Evolutionary conservation across 148 eudicot genomes (phyloP).

Genomic region (Rhododendron ovatum): DNA sequence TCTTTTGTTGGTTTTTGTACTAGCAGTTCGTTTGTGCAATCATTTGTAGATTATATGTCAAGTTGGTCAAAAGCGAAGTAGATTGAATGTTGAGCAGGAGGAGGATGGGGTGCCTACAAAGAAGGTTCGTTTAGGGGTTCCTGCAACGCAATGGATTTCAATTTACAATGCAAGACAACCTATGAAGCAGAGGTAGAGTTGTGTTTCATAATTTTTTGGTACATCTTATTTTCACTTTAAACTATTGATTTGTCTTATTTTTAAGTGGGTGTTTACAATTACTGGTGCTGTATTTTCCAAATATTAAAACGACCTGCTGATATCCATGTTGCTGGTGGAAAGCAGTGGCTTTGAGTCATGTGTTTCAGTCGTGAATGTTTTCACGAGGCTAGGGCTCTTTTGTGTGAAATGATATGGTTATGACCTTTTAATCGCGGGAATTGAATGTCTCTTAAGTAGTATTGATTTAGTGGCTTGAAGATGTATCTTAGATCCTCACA

Average conservation of each 20-base stretch:
- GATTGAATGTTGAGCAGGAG: conserved; percentile 59
- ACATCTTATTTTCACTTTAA: not conserved
- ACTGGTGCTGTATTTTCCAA: not conserved
- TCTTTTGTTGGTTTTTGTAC: not conserved
- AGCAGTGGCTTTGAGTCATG: too few relatives aligned
- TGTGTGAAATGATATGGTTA: too few relatives aligned
- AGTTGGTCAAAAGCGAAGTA: conserved; percentile 78
- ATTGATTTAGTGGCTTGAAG: too few relatives aligned
- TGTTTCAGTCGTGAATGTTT: too few relatives aligned
- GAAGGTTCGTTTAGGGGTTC: conserved; percentile 76
- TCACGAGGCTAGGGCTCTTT: too few relatives aligned
- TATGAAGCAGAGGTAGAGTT: conserved; percentile 77
- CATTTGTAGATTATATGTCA: conserved; percentile 49
- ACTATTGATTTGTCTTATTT: not conserved
- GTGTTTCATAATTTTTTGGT: not conserved
- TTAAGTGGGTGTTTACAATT: not conserved
- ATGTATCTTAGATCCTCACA: too few relatives aligned
- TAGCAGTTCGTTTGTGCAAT: not conserved
- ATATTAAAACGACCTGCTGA: not conserved
- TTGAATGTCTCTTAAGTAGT: too few relatives aligned
- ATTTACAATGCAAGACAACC: conserved; percentile 74
- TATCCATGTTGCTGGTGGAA: too few relatives aligned
- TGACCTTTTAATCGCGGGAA: too few relatives aligned
- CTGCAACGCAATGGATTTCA: conserved; percentile 88
- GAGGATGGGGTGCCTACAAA: conserved; percentile 72